Base-by-base conservation (phyloP, 345 rosid genomes). In the Sonneratia alba region DNA sequence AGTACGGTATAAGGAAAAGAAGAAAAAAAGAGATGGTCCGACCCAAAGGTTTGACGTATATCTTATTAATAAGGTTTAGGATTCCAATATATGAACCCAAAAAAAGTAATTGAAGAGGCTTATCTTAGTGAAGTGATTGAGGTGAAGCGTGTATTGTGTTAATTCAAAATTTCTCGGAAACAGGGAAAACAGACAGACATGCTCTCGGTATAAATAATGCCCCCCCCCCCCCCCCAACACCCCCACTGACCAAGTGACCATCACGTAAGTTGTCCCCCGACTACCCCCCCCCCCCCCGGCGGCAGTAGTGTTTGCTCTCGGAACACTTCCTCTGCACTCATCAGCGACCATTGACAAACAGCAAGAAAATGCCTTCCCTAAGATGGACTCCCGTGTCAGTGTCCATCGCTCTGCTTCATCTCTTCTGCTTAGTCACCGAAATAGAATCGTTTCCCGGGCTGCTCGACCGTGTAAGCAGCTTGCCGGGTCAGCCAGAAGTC, bases 401-500 rank as follows among this genome's bases (percentile, higher is more conserved):
- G 70, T 59, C 71, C 74, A 0, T 70, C 19, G 61, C 47, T n/a
- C 47, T 82, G 76, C 63, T 87, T 70, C 79, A 75, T 32, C 79
- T 74, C 42, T 66, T 79, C 10, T 78, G 77, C 59, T 73, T 68
- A 72, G 53, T 55, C 67, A 45, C 74, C 24, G 40, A 36, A 40
- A 84, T 75, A 7, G 81, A 78, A 69, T 85, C 81, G 36, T 72
- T 40, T 79, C 83, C 74, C 21, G 82, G 77, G 56, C 49, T 72
- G 57, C 73, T 81, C 10, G 98, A 94, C 66, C 81, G 76, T 71
- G 74, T 94, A 72, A 42, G 76, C 67, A 47, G 68, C 75, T 79
- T 94, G 68, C 98, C 98, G 12, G 97, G 97, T 75, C 98, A 94
- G 81, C 98, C 98, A 51, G 78, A 37, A 62, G 96, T 89, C 53